Evolutionary conservation across 768 basidiomycete genomes (phyloP).

Genomic region (Hortiboletus campestris): DNA sequence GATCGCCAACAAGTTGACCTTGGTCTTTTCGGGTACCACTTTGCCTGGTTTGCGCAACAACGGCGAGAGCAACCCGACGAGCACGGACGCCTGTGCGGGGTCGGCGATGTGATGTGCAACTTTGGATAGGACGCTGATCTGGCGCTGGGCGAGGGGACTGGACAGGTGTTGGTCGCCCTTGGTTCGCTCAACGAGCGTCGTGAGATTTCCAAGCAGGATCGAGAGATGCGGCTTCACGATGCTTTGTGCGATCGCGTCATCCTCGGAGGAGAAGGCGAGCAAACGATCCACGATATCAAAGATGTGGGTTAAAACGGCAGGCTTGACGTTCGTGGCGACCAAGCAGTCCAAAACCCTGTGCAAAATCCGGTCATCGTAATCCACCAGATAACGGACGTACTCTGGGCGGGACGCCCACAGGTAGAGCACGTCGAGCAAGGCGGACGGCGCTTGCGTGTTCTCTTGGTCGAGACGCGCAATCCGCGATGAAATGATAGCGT

Average conservation of each 20-base stretch:
- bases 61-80: conserved; percentile 74
- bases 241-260: conserved; percentile 45
- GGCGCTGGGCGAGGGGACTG: conserved; percentile 72
- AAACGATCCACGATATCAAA: conserved; percentile 84
- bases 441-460: conserved; percentile 90
- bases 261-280: conserved; percentile 47
- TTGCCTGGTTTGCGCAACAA: conserved; percentile 76
- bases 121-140: conserved; percentile 76
- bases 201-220: conserved; percentile 67
- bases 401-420: conserved; percentile 65
- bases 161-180: conserved; percentile 50
- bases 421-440: conserved; percentile 81
- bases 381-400: conserved; percentile 61
- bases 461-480: conserved; percentile 71
- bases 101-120: conserved; percentile 75
- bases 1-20: conserved; percentile 77
- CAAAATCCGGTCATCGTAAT: conserved; percentile 65
- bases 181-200: conserved; percentile 62
- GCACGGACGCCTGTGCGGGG: conserved; percentile 64
- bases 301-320: conserved; percentile 72
- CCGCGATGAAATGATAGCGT: conserved; percentile 78
- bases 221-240: conserved; percentile 72
- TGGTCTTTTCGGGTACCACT: conserved; percentile 80
- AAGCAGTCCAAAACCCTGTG: conserved; percentile 83
- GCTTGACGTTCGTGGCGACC: conserved; percentile 81